Conservation (phyloP, 2,329 filamentous ascomycete genomes). For the Fusarium pilosicola region DNA sequence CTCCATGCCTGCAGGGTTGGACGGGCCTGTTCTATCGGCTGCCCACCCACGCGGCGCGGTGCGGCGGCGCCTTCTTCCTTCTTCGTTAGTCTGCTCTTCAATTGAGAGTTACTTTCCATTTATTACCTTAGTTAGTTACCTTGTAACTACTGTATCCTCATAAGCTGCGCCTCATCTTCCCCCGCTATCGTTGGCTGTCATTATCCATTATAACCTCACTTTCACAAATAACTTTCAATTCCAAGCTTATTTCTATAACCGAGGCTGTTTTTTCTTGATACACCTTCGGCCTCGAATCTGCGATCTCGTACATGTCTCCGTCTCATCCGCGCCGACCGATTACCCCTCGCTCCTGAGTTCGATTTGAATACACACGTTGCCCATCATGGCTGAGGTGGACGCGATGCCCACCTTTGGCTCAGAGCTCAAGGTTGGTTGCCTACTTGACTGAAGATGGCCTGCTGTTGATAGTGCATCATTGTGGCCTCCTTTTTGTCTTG, state of each 20-base stretch:
- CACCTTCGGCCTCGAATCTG: neutral
- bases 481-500: conserved; percentile 3
- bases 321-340: conserved; percentile 29
- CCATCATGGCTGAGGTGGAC: conserved; percentile 82
- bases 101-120: neutral
- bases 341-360: conserved; percentile 32
- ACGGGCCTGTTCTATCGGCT: conserved; percentile 13
- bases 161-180: conserved; percentile 36
- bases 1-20: neutral
- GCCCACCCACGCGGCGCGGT: conserved; percentile 13
- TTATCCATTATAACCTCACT: conserved; percentile 23
- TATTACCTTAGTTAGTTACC: neutral
- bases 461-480: neutral
- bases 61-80: conserved; percentile 6
- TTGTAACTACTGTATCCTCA: conserved; percentile 9
- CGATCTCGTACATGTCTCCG: conserved; percentile 36
- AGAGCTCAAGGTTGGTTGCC: conserved; percentile 81
- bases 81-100: neutral
- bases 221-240: conserved; percentile 17
- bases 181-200: conserved; percentile 14
- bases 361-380: conserved; percentile 30
- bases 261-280: neutral
- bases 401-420: conserved; percentile 87
- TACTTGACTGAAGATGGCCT: neutral
- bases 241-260: neutral